Evolutionary conservation across 148 eudicot species (phyloP), one percentile per base, ranked within the genome.

Genomic region (Vaccinium macrocarpon): DNA sequence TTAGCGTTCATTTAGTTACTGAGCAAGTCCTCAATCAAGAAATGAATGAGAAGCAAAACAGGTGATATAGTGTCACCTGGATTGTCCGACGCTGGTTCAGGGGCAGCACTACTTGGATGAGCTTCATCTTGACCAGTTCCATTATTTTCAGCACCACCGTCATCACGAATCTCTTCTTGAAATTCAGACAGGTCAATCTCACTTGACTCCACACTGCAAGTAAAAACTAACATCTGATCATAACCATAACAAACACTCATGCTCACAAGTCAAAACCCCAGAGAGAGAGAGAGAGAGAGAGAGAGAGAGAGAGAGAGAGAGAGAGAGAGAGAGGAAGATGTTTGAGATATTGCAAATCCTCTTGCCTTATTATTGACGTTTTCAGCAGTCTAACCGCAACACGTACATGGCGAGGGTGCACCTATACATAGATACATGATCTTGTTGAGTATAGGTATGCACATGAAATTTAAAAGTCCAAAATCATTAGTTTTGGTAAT

Each of bases 181-280:
- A 97, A 97, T 91, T 95, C 98, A 0, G 99, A 95, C 72, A 97
- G 89, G 87, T 97, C 99, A 84, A 97, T 95, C 86, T 94, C 98
- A 57, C 92, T 91, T 27, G 99, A 93, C 85, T 97, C 99, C 87
- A 97, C 99, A 86, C 99, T 97, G 96, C 90, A 93, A 38, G 35
- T 61, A 48, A 87, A 66, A 85, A 72, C 21, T 80, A 86, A 78
- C 38, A 78, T 77, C 56, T 38, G 5, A 75, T 35, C 70, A 35
- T 79, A 9, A 12, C 32, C 71, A 51, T 27, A 18, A 66, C 32
- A 38, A 57, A 29, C 35, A 29, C 9, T 0, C 4, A 72, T 7
- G 29, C 29, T 1, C 74, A 73, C 16, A 4, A 0, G 32, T 32
- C 32, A 32, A 1, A 32, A 3, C 16, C 14, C 64, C 25, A n/a